phyloP scores from a whole-genome alignment of 805 yeast genomes.

The Metschnikowia koreensis region DNA sequence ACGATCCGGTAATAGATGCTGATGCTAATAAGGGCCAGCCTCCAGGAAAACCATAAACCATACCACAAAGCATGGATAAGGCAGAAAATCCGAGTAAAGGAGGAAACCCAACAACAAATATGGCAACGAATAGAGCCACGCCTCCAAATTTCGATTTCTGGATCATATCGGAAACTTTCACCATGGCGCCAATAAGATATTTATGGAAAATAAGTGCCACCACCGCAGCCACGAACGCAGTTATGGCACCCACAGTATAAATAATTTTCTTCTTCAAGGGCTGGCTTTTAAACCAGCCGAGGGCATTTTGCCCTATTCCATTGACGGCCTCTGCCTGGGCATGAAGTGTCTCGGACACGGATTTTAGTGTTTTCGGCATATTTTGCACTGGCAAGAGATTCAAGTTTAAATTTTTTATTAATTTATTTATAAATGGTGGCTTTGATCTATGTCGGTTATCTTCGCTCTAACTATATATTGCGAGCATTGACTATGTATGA shows the following conservation, averaged over 20 bases:
- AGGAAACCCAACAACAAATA: conserved; percentile 79
- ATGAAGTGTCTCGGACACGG: not conserved
- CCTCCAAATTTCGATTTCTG: conserved; percentile 38
- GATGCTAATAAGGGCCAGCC: conserved; percentile 79
- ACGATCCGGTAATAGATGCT: conserved; percentile 72
- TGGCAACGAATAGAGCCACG: conserved; percentile 46
- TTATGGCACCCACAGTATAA: conserved; percentile 16
- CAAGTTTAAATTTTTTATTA: no score
- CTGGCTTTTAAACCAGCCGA: conserved; percentile 21
- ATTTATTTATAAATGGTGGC: no score
- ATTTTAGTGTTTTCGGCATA: not conserved
- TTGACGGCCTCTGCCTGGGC: conserved; percentile 2
- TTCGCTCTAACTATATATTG: no score
- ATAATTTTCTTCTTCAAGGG: conserved; percentile 13
- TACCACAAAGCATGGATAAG: conserved; percentile 65
- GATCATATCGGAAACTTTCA: conserved; percentile 47
- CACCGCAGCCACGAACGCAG: conserved; percentile 19
- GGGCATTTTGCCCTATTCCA: conserved; percentile 5
- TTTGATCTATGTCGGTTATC: no score
- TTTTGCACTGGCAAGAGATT: not conserved
- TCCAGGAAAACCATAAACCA: conserved; percentile 73
- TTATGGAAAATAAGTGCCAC: conserved; percentile 35
- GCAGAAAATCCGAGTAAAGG: conserved; percentile 84
- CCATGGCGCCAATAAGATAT: conserved; percentile 35
- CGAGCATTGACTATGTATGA: no score